Conservation (phyloP, 192 early-diverging fungal species). For the Rhizophagus prolifer region DNA sequence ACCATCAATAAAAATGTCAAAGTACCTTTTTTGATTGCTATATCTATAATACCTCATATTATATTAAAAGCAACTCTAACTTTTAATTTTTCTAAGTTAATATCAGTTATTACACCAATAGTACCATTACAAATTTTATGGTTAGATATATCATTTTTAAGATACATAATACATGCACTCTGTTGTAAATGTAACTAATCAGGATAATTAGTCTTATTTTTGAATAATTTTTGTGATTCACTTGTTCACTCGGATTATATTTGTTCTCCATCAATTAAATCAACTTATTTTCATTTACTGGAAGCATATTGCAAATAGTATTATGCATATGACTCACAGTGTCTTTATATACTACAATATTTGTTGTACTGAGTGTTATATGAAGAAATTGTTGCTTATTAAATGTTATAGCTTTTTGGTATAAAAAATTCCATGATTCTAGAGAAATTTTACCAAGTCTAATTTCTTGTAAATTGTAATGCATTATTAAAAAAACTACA, state of each 20-base stretch:
- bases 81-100: no score
- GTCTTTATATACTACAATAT: not conserved
- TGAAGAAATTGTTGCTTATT: not conserved
- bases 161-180: not conserved
- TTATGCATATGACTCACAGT: not conserved
- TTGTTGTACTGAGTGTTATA: not conserved
- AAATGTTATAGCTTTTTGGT: not conserved
- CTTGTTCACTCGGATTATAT: not conserved
- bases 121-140: no score
- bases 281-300: not conserved
- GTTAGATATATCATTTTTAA: not conserved
- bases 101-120: no score
- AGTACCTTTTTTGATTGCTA: no score
- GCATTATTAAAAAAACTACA: no score
- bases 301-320: not conserved
- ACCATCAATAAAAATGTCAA: no score
- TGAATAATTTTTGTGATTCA: not conserved
- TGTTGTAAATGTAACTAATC: not conserved
- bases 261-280: not conserved
- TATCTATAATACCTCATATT: no score
- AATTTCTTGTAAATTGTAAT: conserved; percentile 16
- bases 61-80: no score
- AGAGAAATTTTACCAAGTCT: not conserved
- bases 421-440: not conserved
- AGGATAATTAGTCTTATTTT: not conserved